Conservation (phyloP, 2,329 filamentous ascomycete species). For the Chalara sp. region DNA sequence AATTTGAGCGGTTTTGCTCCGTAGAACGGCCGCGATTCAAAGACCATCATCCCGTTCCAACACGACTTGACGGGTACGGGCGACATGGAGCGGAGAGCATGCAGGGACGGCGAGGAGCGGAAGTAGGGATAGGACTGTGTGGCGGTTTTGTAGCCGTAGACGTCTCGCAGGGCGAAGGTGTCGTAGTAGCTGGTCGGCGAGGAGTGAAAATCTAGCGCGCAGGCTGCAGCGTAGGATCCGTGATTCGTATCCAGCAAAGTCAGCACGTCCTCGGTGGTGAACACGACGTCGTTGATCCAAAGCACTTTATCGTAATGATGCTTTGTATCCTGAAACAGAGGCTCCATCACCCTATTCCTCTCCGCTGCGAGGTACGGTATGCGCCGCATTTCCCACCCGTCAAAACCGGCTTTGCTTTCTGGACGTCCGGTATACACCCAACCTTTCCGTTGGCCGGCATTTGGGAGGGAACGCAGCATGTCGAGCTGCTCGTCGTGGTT, state of each 20-base stretch:
- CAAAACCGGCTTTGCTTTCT: conserved; percentile 35
- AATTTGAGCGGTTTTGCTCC: conserved; percentile 39
- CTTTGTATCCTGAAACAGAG: conserved; percentile 31
- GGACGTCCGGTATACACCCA: conserved; percentile 54
- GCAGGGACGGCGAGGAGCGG: conserved; percentile 38
- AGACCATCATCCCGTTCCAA: conserved; percentile 48
- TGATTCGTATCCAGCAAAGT: conserved; percentile 47
- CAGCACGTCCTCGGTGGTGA: conserved; percentile 49
- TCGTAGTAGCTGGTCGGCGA: conserved; percentile 49
- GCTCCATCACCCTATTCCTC: conserved; percentile 54
- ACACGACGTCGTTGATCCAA: conserved; percentile 59
- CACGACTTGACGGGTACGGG: conserved; percentile 46
- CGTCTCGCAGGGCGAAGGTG: conserved; percentile 53
- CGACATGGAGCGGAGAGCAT: conserved; percentile 42
- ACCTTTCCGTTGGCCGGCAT: background rate
- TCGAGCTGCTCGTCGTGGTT: conserved; percentile 49
- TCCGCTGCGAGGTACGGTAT: conserved; percentile 63
- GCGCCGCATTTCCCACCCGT: conserved; percentile 45
- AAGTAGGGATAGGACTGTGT: conserved; percentile 55
- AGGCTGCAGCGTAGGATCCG: conserved; percentile 53
- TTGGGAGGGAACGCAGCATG: background rate
- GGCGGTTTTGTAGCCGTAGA: conserved; percentile 30
- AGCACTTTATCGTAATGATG: conserved; percentile 46
- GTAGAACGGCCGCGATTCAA: conserved; percentile 50
- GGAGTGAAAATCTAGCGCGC: conserved; percentile 51